Base-by-base conservation (phyloP, 225 moss, liverwort and hornwort genomes). In the Rhytidiadelphus loreus region DNA sequence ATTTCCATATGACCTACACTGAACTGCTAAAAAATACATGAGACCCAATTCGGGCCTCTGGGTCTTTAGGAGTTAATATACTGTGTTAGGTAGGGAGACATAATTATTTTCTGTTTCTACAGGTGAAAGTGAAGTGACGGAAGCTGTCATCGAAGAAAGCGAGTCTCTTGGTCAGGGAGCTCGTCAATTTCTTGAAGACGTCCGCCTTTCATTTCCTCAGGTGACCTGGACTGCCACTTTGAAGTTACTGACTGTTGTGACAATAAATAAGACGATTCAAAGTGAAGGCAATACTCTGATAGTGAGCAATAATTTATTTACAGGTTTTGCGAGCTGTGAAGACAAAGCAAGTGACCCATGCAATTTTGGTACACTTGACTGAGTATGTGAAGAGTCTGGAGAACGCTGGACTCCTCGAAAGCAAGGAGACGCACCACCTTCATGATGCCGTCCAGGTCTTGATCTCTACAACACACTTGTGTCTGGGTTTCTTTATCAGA, bases 271-370 rank as follows among this genome's bases (percentile, higher is more conserved):
- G 61, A 22, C 53, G 77, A 41, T 52, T 64, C 39, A 64, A 81
- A 29, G 43, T n/a, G 9, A 24, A 37, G 37, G 21, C 26, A 29
- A 83, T 33, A 61, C 32, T 87, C 61, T 69, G 87, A 77, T 53
- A 53, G 35, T 35, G 53, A 70, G 37, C 24, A 83, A 86, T 37
- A 74, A 39, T 35, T 29, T 32, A 2, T 57, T 57, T 86, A 60
- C 88, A 99, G 98, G 96, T 97, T 62, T 89, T 99, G 90, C 94
- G 95, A 62, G 95, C 93, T 66, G 96, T 99, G 76, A 99, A 99
- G 92, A 94, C 97, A 29, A 99, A 97, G 90, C 98, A 99, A 94
- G 98, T 97, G 23, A 95, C 97, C 25, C 83, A 92, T 85, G 97
- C 97, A 80, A 93, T 99, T 86, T 86, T 99, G 81, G 52, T 83